Conservation (phyloP, 2,329 filamentous ascomycete genomes). For the Reticulascus tulasneorum region DNA sequence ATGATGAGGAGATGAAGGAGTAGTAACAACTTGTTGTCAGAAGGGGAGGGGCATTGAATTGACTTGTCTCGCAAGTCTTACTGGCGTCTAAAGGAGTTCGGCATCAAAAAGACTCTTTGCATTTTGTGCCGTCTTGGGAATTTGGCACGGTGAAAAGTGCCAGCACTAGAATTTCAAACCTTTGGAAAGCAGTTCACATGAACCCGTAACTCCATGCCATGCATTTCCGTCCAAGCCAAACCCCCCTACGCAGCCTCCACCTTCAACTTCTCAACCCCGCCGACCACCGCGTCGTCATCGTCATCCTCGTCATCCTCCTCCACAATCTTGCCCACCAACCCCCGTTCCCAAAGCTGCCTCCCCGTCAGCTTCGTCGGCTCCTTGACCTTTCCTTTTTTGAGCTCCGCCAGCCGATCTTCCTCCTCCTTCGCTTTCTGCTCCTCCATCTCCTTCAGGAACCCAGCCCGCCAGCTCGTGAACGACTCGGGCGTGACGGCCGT, state of each 20-base stretch:
- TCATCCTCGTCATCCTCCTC: conserved; percentile 64
- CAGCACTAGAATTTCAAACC: no score
- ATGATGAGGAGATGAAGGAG: conserved; percentile 50
- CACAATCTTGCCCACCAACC: conserved; percentile 63
- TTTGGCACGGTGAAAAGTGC: no score
- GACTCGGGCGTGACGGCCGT: conserved; percentile 82
- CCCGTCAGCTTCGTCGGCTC: conserved; percentile 70
- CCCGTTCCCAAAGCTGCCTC: conserved; percentile 73
- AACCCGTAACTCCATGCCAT: no score
- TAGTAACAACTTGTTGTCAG: no score
- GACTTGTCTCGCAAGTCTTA: no score
- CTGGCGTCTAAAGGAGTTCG: no score
- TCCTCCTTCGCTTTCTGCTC: conserved; percentile 64
- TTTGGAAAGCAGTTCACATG: no score
- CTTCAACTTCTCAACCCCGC: conserved; percentile 69
- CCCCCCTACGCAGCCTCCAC: conserved; percentile 47
- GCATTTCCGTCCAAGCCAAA: no score
- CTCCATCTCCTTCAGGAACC: conserved; percentile 75
- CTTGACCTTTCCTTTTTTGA: conserved; percentile 73
- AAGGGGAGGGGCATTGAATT: no score
- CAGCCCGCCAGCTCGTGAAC: conserved; percentile 78
- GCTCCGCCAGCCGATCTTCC: conserved; percentile 77
- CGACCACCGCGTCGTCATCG: conserved; percentile 53
- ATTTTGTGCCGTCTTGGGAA: no score
- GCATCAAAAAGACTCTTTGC: no score